Evolutionary conservation across 2,329 filamentous ascomycete genomes (phyloP).

Genomic region (Elsinoe fawcettii): DNA sequence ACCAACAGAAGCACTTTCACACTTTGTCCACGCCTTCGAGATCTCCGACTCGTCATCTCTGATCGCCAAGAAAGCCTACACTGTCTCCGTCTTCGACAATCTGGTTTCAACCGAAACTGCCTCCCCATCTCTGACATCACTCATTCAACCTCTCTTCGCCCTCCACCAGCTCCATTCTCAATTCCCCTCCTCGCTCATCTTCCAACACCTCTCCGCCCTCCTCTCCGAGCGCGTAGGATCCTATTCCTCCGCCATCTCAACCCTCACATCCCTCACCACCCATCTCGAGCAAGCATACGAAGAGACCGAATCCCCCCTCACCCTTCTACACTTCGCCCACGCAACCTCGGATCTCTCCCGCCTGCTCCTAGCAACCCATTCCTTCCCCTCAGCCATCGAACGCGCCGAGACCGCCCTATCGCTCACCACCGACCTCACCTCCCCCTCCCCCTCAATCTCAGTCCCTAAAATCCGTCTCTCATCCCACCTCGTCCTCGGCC

Average conservation of each 20-base stretch:
- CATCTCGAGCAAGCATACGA: slow-evolving; percentile 77
- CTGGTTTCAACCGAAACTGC: slow-evolving; percentile 52
- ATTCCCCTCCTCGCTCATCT: slow-evolving; percentile 60
- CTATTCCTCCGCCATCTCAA: slow-evolving; percentile 53
- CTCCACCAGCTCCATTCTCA: slow-evolving; percentile 72
- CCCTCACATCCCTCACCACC: slow-evolving; percentile 59
- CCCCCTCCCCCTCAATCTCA: slow-evolving; percentile 52
- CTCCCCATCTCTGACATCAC: slow-evolving; percentile 47
- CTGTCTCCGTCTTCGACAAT: slow-evolving; percentile 74
- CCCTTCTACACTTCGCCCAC: slow-evolving; percentile 69
- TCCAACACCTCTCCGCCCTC: slow-evolving; percentile 69
- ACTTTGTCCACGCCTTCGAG: slow-evolving; percentile 92
- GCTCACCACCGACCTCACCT: slow-evolving; percentile 64
- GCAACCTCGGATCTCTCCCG: slow-evolving; percentile 82
- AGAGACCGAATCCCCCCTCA: slow-evolving; percentile 64
- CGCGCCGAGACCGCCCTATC: slow-evolving; percentile 74
- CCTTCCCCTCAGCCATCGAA: slow-evolving; percentile 63
- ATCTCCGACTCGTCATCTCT: slow-evolving; percentile 72
- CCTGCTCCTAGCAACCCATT: slow-evolving; percentile 63
- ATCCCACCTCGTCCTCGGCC: slow-evolving; percentile 74
- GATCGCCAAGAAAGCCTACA: slow-evolving; percentile 69
- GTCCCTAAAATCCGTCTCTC: slow-evolving; percentile 69
- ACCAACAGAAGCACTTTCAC: slow-evolving; percentile 64
- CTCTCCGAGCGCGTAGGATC: slow-evolving; percentile 76
- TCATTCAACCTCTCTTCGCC: slow-evolving; percentile 83